Percentiles rank a stretch among this genome's conserved stretches.
These are phyloP conservation scores for Hymenoscyphus salicellus DNA, from an alignment of 2,329 filamentous ascomycete species.

Conservation along the genomic window DNA sequence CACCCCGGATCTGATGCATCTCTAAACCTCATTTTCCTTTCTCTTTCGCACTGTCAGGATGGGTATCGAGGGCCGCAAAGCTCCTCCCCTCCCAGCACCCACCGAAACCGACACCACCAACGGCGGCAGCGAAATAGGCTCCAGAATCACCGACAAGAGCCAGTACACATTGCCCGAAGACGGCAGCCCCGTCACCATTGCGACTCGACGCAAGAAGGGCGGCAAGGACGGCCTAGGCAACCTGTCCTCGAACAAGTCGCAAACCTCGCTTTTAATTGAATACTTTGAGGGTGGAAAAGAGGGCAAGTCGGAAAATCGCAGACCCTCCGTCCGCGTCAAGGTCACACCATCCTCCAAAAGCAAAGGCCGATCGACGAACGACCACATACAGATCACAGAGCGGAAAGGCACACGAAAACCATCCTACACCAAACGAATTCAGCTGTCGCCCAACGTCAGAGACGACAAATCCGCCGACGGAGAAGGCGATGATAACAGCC, in stretches of 20 bases:
- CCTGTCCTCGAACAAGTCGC: constrained; percentile 57
- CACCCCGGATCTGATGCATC: constrained; percentile 31
- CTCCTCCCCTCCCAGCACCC: constrained; percentile 71
- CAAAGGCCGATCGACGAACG: constrained; percentile 48
- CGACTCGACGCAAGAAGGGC: constrained; percentile 66
- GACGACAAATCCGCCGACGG: constrained; percentile 43
- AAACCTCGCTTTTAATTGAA: constrained; percentile 72
- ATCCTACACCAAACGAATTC: constrained; percentile 66
- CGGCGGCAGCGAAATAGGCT: constrained; percentile 58
- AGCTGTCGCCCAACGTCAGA: constrained; percentile 50
- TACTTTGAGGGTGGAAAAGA: constrained; percentile 69
- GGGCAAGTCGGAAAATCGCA: constrained; percentile 50
- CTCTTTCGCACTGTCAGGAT: constrained; percentile 30
- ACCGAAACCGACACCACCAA: constrained; percentile 67
- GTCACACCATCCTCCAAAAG: constrained; percentile 63
- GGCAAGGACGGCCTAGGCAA: constrained; percentile 46
- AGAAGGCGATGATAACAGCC: constrained; percentile 61
- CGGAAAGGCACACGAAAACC: constrained; percentile 70
- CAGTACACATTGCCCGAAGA: constrained; percentile 80
- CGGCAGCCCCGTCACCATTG: constrained; percentile 88
- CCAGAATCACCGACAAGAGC: constrained; percentile 63
- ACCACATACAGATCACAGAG: constrained; percentile 85
- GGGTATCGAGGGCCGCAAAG: constrained; percentile 41
- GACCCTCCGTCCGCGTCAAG: constrained; percentile 69
- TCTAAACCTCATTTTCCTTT: constrained; percentile 7